Evolutionary conservation across 345 rosid species (phyloP), one percentile per base, ranked within the genome.

Genomic region (Limnanthes douglasii): DNA sequence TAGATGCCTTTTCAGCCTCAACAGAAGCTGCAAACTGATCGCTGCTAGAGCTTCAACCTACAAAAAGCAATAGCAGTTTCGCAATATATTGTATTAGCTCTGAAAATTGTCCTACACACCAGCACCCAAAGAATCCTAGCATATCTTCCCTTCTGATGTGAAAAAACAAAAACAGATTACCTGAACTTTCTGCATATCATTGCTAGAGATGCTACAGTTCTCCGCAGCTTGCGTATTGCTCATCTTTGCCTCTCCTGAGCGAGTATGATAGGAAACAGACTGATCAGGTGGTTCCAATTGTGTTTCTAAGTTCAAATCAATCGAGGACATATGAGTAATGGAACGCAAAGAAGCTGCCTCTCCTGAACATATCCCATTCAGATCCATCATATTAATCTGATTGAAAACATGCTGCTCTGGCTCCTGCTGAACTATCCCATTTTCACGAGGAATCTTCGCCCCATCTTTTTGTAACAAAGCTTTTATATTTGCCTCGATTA

Each of bases 401-500:
- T 23, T 39, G 28, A 43, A 58, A 54, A 36, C 24, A 5, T 67
- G 43, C 36, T 42, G 66, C 40, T n/a, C 34, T 16, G 51, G 46
- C 31, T 51, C 69, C 30, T 50, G 72, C 29, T 69, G 78, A 54
- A 47, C 33, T 21, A 47, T 32, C 45, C 80, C 83, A 34, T 75
- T 77, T 31, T 56, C 74, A 24, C 41, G 46, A 12, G 43, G 37
- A 14, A 37, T 23, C 56, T 48, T 69, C 15, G 46, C 63, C 9
- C 63, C 42, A 53, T 62, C 78, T 70, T 60, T 71, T 34, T 61
- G 79, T 31, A 69, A 47, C 42, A 73, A 56, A 28, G 77, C 86
- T 60, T 81, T 92, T 82, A 85, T 44, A 60, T 81, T 85, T 50
- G 96, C 88, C 70, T 92, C 96, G 18, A 85, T 53, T 37, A 88